Percentiles rank a stretch among this genome's conserved stretches.
Conservation (phyloP, 2,329 filamentous ascomycete species). For the Diaporthe citri region DNA sequence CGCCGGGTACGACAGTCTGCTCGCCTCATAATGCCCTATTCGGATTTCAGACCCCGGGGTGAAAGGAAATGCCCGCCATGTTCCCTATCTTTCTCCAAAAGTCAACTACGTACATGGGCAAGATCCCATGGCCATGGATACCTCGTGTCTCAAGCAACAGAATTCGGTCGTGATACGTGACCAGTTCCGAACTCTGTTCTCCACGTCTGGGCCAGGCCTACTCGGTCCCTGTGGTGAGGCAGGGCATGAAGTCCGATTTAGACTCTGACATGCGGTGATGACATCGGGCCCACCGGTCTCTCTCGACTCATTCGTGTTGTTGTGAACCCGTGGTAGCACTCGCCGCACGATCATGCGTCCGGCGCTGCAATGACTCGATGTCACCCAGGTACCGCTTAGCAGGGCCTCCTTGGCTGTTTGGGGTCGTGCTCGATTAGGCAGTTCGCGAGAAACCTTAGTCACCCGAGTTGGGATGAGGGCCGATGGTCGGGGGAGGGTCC, state of each 20-base stretch:
- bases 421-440: slow-evolving; percentile 13
- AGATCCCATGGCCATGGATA: neutral
- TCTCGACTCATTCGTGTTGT: slow-evolving; percentile 4
- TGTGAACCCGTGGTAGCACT: neutral
- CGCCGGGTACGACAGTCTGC: neutral
- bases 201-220: slow-evolving; percentile 5
- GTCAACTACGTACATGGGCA: neutral
- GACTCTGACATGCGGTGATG: slow-evolving; percentile 24
- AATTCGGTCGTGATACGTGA: neutral
- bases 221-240: neutral
- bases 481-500: neutral
- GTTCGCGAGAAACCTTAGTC: neutral
- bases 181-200: neutral
- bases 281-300: neutral
- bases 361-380: slow-evolving; percentile 10
- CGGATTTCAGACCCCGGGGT: too few relatives aligned
- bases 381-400: neutral
- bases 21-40: too few relatives aligned
- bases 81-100: neutral
- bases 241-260: slow-evolving; percentile 22
- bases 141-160: neutral
- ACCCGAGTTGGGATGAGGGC: neutral
- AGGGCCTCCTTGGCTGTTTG: slow-evolving; percentile 23
- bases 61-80: neutral
- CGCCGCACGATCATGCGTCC: neutral